Conservation (phyloP, 169 alveolate genomes). For the Plasmodium gonderi region DNA sequence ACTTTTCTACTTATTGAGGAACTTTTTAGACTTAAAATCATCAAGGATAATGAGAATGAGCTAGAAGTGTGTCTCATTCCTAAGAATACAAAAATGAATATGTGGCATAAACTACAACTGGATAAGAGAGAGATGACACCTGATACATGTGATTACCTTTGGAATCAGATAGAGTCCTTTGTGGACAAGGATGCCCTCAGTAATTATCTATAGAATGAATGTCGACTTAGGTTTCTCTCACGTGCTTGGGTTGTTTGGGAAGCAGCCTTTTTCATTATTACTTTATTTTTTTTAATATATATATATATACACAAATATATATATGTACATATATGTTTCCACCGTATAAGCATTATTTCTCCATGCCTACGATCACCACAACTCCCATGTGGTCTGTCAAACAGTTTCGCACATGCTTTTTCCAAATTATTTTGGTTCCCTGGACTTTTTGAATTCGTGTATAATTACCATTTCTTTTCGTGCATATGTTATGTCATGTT, state of each 20-base stretch:
- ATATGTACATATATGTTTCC: too few relatives aligned
- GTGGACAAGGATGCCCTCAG: constrained; percentile 46
- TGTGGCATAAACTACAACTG: constrained; percentile 65
- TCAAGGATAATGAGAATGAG: constrained; percentile 50
- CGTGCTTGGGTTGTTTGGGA: not conserved
- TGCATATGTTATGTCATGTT: not conserved
- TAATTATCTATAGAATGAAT: not conserved
- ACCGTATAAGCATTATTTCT: too few relatives aligned
- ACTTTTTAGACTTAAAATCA: constrained; percentile 40
- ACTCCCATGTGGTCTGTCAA: too few relatives aligned
- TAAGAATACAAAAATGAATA: constrained; percentile 48
- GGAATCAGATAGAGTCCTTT: constrained; percentile 71
- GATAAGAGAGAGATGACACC: constrained; percentile 65
- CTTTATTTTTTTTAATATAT: not conserved
- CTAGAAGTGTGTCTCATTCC: constrained; percentile 63
- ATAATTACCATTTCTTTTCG: not conserved
- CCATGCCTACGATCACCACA: too few relatives aligned
- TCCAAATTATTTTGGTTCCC: too few relatives aligned
- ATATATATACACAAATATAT: too few relatives aligned
- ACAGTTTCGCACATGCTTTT: too few relatives aligned
- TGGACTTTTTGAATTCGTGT: too few relatives aligned
- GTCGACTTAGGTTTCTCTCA: not conserved
- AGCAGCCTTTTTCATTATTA: not conserved
- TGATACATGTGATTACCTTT: constrained; percentile 51
- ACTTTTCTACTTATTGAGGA: constrained; percentile 49